Conservation (phyloP, 805 yeast species). For the Barnettozyma populi region DNA sequence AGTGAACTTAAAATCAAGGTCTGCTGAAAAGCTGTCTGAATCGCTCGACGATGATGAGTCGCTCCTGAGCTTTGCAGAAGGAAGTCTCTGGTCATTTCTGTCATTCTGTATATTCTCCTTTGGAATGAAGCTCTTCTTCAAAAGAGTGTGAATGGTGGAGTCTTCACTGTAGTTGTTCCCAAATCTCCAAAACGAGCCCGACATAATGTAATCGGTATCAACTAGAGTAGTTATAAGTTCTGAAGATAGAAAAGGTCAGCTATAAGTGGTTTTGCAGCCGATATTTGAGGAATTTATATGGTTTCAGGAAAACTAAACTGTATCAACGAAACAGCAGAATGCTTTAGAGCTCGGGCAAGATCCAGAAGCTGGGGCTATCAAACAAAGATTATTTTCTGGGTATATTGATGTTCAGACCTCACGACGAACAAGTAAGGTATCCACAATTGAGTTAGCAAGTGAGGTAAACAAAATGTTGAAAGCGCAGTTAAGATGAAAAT, state of each 20-base stretch:
- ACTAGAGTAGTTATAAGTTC: background rate
- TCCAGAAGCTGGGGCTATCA: background rate
- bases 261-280: background rate
- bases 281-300: too few relatives aligned
- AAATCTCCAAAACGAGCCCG: constrained; percentile 54
- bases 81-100: background rate
- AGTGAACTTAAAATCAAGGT: constrained; percentile 7
- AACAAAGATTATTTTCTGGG: background rate
- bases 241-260: background rate
- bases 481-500: background rate
- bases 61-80: constrained; percentile 20
- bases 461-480: background rate
- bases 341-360: background rate
- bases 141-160: constrained; percentile 47
- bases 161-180: constrained; percentile 52
- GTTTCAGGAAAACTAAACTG: background rate
- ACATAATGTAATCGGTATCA: constrained; percentile 22
- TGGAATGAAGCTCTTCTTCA: constrained; percentile 36
- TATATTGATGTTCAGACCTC: background rate
- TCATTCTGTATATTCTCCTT: constrained; percentile 32
- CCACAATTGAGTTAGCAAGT: background rate
- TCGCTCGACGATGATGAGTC: constrained; percentile 17
- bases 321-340: background rate
- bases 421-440: background rate
- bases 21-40: constrained; percentile 13